Percentiles rank a stretch among this genome's conserved stretches.
These are phyloP conservation scores for Pichia occidentalis DNA, from an alignment of 805 yeast species.

Conservation along the genomic window DNA sequence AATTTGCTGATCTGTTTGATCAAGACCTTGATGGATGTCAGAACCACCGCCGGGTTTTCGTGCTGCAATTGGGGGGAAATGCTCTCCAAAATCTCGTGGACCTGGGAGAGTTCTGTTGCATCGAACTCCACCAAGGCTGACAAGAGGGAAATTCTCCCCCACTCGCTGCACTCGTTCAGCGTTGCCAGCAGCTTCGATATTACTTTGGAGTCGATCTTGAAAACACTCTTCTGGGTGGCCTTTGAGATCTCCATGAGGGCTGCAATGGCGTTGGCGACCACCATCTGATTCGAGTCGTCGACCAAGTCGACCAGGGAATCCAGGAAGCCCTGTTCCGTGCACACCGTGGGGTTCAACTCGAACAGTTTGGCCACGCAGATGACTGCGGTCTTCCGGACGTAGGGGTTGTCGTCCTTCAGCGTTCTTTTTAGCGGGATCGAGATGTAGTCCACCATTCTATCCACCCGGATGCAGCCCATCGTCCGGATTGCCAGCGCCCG, in stretches of 20 bases:
- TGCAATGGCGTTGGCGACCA: conserved; percentile 87
- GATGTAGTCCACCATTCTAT: conserved; percentile 91
- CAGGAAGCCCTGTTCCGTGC: conserved; percentile 82
- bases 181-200: conserved; percentile 68
- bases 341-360: conserved; percentile 73
- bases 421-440: conserved; percentile 84
- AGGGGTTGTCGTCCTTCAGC: conserved; percentile 87
- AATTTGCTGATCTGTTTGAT: conserved; percentile 57
- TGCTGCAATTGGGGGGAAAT: conserved; percentile 94
- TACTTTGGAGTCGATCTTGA: conserved; percentile 35
- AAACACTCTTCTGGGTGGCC: conserved; percentile 22
- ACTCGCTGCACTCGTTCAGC: conserved; percentile 94
- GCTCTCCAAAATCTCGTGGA: conserved; percentile 79
- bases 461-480: conserved; percentile 97
- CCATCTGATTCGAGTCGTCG: conserved; percentile 92
- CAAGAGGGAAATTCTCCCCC: conserved; percentile 93
- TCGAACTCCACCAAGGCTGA: conserved; percentile 71
- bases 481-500: conserved; percentile 95
- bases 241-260: conserved; percentile 71
- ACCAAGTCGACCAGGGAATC: conserved; percentile 59
- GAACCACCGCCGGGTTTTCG: conserved; percentile 91
- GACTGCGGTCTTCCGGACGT: conserved; percentile 96
- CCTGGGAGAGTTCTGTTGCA: conserved; percentile 54
- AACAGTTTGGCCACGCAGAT: conserved; percentile 93
- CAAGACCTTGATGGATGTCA: conserved; percentile 76